Conservation (phyloP, 257 asterid genomes). For the Gentiana dahurica region DNA sequence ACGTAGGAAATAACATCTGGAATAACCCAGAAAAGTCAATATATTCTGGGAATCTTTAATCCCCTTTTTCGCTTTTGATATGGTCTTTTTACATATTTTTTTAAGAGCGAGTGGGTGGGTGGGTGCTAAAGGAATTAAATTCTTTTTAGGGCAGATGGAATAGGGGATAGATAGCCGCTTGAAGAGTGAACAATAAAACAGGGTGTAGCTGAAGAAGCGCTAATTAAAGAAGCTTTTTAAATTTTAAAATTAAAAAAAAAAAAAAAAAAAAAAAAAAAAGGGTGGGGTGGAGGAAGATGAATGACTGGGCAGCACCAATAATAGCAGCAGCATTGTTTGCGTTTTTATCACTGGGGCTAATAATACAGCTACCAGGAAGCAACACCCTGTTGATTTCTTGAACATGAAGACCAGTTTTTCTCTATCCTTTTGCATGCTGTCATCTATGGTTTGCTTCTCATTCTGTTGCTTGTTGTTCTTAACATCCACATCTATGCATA, state of each 20-base stretch:
- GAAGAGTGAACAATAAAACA: no score
- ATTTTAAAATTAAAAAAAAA: background rate
- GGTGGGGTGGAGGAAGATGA: conserved; percentile 24
- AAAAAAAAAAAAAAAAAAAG: background rate
- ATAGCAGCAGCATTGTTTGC: conserved; percentile 67
- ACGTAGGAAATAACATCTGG: no score
- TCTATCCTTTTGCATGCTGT: conserved; percentile 59
- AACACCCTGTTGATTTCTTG: conserved; percentile 53
- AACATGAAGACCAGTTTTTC: conserved; percentile 69
- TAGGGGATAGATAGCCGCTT: no score
- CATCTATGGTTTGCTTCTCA: conserved; percentile 67
- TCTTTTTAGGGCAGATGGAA: no score
- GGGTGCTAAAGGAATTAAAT: no score
- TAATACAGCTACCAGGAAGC: conserved; percentile 78
- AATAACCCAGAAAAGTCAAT: no score
- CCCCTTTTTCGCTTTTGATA: no score
- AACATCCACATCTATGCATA: conserved; percentile 61
- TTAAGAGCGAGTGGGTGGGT: no score
- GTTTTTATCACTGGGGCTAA: conserved; percentile 55
- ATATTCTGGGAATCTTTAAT: no score
- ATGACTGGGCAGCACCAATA: conserved; percentile 55
- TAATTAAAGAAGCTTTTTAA: no score
- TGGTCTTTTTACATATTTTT: no score
- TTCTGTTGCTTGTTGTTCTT: conserved; percentile 60
- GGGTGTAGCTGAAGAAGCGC: no score